These are phyloP conservation scores for Dissophora ornata DNA, from an alignment of 192 early-diverging fungal genomes.

Conservation along the genomic window DNA sequence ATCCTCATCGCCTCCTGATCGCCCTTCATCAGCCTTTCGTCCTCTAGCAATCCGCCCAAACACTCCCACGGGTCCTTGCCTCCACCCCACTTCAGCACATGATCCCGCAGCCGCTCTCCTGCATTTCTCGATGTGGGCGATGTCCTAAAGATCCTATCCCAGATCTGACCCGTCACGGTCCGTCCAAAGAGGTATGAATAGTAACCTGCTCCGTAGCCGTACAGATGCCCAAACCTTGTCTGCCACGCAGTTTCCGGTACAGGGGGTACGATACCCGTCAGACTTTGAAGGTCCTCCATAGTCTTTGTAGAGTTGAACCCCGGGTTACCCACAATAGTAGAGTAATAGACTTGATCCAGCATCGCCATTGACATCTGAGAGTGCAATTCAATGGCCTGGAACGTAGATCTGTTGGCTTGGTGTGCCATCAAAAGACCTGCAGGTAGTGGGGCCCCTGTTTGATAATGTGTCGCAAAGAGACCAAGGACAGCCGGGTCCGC, in stretches of 20 bases:
- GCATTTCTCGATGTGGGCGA: slow-evolving; percentile 69
- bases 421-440: slow-evolving; percentile 63
- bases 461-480: slow-evolving; percentile 80
- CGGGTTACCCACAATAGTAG: slow-evolving; percentile 54
- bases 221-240: slow-evolving; percentile 90
- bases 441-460: slow-evolving; percentile 73
- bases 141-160: slow-evolving; percentile 74
- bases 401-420: slow-evolving; percentile 62
- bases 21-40: slow-evolving; percentile 66
- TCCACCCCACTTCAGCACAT: slow-evolving; percentile 93
- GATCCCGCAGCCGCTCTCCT: slow-evolving; percentile 74
- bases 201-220: slow-evolving; percentile 92
- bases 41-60: slow-evolving; percentile 72
- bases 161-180: slow-evolving; percentile 82
- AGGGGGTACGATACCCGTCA: slow-evolving; percentile 75
- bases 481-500: slow-evolving; percentile 76
- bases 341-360: slow-evolving; percentile 93
- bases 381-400: slow-evolving; percentile 83
- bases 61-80: slow-evolving; percentile 91
- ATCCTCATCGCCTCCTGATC: slow-evolving; percentile 73
- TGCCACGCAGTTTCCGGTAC: slow-evolving; percentile 86
- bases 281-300: slow-evolving; percentile 71
- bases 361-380: slow-evolving; percentile 92
- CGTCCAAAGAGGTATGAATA: slow-evolving; percentile 95
- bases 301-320: slow-evolving; percentile 66